Base-by-base conservation (phyloP, 2,329 filamentous ascomycete species). In the Knufia petricola region DNA sequence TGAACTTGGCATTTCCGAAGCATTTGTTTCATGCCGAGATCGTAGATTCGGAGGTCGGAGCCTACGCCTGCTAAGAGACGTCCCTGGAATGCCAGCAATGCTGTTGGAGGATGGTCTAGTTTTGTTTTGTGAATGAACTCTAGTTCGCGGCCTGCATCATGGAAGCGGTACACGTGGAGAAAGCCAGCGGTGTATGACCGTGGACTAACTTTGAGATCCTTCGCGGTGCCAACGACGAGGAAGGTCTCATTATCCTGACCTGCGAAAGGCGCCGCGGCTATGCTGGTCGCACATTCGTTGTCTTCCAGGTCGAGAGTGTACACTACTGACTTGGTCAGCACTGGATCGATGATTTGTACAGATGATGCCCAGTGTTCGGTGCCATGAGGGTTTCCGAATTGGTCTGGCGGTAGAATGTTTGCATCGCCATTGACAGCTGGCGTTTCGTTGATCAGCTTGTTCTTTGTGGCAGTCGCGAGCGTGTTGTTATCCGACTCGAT, bases 91-190 rank as follows among this genome's bases (percentile, higher is more conserved):
- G 81, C 76, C n/a, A 92, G 72, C 13, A 98, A 74, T n/a, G 92
- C 90, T 59, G 87, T 80, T 1, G 94, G 87, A 1, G 90, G 89
- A 55, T 88, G 82, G 56, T 94, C 87, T 4, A 95, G 78, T 60
- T 88, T 87, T 0, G 94, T 98, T 66, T 95, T 95, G 69, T 98
- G 92, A 54, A 95, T 89, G 50, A 96, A 92, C 61, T 95, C 86
- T 13, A 98, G 76, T 59, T 87, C 81, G 48, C 81, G 81, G n/a
- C 94, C 94, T 53, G 87, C 81, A 42, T 94, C 84, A 45, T 84
- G 78, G 64, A 98, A 87, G 36, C 87, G 81, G 66, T 95, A 98
- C 21, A 96, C 85, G 60, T 95, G 87, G 30, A 98, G 85, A 58
- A 84, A 95, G 0, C 90, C 92, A 52, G 81, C 81, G 1, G 77